A percentile compares a stretch with the other conserved stretches of the same genome.
Conservation (phyloP, 2,329 filamentous ascomycete species). For the Ophiostoma sp. region DNA sequence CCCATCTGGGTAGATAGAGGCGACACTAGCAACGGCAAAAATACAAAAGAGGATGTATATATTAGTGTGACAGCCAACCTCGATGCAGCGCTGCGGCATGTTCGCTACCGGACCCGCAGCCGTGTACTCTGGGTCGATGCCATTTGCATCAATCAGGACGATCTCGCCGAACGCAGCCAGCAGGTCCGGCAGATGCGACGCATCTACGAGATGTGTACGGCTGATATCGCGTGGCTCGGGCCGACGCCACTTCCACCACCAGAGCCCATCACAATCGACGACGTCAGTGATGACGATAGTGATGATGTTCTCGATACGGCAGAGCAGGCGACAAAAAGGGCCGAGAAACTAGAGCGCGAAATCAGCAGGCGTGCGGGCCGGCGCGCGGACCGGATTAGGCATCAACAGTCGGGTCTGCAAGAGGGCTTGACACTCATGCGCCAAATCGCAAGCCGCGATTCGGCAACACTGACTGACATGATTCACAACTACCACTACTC, state of each 20-base stretch:
- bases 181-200: conserved; percentile 24
- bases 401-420: conserved; percentile 13
- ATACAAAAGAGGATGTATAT: not conserved
- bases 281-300: not conserved
- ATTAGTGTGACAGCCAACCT: not conserved
- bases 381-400: not conserved
- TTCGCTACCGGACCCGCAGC: not conserved
- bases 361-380: not conserved
- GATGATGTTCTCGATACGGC: not conserved
- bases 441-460: not conserved
- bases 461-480: not conserved
- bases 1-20: not conserved
- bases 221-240: not conserved
- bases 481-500: not conserved
- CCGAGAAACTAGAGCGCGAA: not conserved
- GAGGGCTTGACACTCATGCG: conserved; percentile 18
- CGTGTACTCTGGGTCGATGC: conserved; percentile 26
- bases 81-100: not conserved
- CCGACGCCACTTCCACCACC: not conserved
- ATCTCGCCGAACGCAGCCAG: conserved; percentile 20
- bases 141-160: conserved; percentile 27
- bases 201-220: conserved; percentile 23
- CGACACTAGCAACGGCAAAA: not conserved
- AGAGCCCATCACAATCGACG: not conserved
- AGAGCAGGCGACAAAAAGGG: not conserved